Percentiles rank a stretch among this genome's conserved stretches.
These are phyloP conservation scores for Wickerhamiella azyma DNA, from an alignment of 805 yeast species.

Conservation along the genomic window DNA sequence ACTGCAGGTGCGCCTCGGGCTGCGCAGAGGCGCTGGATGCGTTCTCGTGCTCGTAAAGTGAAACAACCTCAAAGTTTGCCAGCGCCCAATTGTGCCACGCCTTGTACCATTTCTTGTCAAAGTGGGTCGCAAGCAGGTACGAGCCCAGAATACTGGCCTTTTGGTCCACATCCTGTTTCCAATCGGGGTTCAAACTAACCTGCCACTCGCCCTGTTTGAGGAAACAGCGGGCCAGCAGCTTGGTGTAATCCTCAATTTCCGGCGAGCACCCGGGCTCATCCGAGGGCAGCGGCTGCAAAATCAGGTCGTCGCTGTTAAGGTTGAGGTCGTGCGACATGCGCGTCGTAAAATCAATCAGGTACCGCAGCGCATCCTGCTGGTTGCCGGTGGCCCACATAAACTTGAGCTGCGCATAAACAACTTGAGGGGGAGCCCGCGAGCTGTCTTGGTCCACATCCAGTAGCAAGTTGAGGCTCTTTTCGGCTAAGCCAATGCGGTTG, in stretches of 20 bases:
- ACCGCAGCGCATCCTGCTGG: slow-evolving; percentile 71
- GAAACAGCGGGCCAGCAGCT: slow-evolving; percentile 81
- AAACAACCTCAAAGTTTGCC: slow-evolving; percentile 90
- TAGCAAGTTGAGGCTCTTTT: slow-evolving; percentile 70
- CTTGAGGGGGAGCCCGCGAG: slow-evolving; percentile 88
- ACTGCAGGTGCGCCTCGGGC: slow-evolving; percentile 1
- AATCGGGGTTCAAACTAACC: slow-evolving; percentile 58
- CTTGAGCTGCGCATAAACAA: slow-evolving; percentile 91
- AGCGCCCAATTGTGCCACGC: slow-evolving; percentile 99
- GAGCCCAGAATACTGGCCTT: slow-evolving; percentile 84
- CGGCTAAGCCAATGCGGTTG: slow-evolving; percentile 83
- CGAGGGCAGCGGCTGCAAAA: slow-evolving; percentile 72
- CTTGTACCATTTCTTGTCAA: slow-evolving; percentile 86
- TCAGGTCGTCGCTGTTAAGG: slow-evolving; percentile 71
- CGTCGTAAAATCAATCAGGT: slow-evolving; percentile 79
- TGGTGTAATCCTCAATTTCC: slow-evolving; percentile 72
- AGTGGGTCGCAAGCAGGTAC: slow-evolving; percentile 84
- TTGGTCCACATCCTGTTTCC: slow-evolving; percentile 55
- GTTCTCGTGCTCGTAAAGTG: slow-evolving; percentile 31
- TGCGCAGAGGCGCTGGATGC: slow-evolving; percentile 9
- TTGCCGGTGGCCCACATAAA: slow-evolving; percentile 95
- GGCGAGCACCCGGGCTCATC: slow-evolving; percentile 48
- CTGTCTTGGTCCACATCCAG: slow-evolving; percentile 23
- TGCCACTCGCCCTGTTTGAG: slow-evolving; percentile 99
- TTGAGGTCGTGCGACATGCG: slow-evolving; percentile 83